These are phyloP conservation scores for Diophrys appendiculata DNA, from an alignment of 73 alveolate genomes.

Conservation along the genomic window DNA sequence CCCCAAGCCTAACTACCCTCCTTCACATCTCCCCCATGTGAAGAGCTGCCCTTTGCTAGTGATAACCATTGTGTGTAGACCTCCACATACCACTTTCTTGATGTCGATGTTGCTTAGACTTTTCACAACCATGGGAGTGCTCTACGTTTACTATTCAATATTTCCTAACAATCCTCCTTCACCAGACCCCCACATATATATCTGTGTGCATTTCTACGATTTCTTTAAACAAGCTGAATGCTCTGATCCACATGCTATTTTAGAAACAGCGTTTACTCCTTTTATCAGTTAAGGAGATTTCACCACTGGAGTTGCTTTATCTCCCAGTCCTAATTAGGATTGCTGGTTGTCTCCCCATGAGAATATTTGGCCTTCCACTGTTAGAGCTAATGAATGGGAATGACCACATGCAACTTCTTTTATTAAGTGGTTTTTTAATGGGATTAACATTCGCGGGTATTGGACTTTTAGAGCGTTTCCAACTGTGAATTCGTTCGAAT, in stretches of 20 bases:
- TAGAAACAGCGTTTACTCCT: slow-evolving; percentile 49
- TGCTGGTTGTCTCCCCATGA: slow-evolving; percentile 87
- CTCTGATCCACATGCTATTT: slow-evolving; percentile 91
- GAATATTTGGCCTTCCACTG: slow-evolving; percentile 76
- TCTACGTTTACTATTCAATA: slow-evolving; percentile 32
- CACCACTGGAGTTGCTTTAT: slow-evolving; percentile 49
- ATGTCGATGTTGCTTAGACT: neutral
- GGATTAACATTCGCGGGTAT: slow-evolving; percentile 81
- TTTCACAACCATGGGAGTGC: slow-evolving; percentile 26
- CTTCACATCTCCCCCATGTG: slow-evolving; percentile 91
- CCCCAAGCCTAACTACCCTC: slow-evolving; percentile 86
- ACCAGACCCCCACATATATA: slow-evolving; percentile 86
- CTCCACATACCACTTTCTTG: slow-evolving; percentile 74
- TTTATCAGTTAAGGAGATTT: slow-evolving; percentile 34
- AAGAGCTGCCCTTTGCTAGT: slow-evolving; percentile 74
- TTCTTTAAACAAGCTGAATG: slow-evolving; percentile 86
- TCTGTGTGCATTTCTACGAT: slow-evolving; percentile 51
- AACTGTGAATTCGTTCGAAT: slow-evolving; percentile 6
- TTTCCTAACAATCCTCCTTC: slow-evolving; percentile 72
- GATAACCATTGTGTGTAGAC: slow-evolving; percentile 84
- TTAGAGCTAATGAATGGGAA: slow-evolving; percentile 81
- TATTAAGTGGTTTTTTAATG: slow-evolving; percentile 82
- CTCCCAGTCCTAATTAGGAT: slow-evolving; percentile 84
- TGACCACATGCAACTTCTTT: slow-evolving; percentile 87
- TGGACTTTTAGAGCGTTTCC: slow-evolving; percentile 55